Conservation (phyloP, 2,329 filamentous ascomycete genomes). For the Exophiala phaeomuriformis region DNA sequence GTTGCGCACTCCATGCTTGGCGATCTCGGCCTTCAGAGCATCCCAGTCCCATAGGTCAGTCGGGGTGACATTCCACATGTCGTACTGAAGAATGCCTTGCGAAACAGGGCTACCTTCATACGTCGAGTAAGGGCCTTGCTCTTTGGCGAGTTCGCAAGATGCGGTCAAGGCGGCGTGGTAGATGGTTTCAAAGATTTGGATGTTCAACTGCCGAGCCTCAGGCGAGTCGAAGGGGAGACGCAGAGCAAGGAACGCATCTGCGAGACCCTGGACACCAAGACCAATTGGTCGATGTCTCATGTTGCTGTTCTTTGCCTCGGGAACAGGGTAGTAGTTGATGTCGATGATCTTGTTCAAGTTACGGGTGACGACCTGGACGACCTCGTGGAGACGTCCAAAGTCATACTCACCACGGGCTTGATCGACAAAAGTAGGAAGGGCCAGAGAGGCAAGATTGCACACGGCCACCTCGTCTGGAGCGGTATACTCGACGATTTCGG, state of each 20-base stretch:
- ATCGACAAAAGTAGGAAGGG: constrained; percentile 85
- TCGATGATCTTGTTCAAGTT: constrained; percentile 99
- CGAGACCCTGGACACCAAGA: constrained; percentile 93
- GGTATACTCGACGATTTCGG: constrained; percentile 95
- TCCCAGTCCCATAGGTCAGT: constrained; percentile 97
- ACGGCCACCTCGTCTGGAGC: constrained; percentile 97
- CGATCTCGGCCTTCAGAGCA: constrained; percentile 78
- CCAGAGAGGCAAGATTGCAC: constrained; percentile 93
- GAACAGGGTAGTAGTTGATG: constrained; percentile 96
- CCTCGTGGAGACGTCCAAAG: constrained; percentile 94
- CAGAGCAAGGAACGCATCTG: constrained; percentile 93
- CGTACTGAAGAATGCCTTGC: constrained; percentile 91
- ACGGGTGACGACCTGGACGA: constrained; percentile 81
- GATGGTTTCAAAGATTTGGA: constrained; percentile 98
- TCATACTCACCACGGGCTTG: constrained; percentile 78
- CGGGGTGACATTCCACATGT: constrained; percentile 96
- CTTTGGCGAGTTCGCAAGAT: constrained; percentile 77
- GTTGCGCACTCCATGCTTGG: constrained; percentile 90
- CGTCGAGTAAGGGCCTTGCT: constrained; percentile 75
- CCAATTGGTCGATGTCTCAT: constrained; percentile 94
- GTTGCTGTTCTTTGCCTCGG: constrained; percentile 90
- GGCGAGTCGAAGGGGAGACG: constrained; percentile 95
- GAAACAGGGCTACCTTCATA: constrained; percentile 93
- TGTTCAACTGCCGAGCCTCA: constrained; percentile 89
- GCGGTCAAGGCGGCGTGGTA: constrained; percentile 92